phyloP scores from a whole-genome alignment of 2,329 filamentous ascomycete genomes.

The Aspergillus neoniger region DNA sequence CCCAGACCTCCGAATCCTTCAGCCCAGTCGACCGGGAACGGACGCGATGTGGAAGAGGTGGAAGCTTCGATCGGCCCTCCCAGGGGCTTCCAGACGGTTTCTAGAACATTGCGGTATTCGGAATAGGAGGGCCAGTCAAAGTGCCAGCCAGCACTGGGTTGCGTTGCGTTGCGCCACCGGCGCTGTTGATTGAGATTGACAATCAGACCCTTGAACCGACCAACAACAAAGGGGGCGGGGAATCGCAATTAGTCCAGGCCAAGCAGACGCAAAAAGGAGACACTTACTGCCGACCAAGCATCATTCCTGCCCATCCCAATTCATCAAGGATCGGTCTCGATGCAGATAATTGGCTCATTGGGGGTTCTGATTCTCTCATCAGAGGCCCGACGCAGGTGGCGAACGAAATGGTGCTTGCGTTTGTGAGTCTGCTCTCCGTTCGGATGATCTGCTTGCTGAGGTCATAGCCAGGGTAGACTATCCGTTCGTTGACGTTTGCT shows the following conservation, averaged over 20 bases:
- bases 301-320: background rate
- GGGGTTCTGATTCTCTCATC: background rate
- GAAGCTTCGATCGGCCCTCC: constrained; percentile 28
- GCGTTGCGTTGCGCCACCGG: constrained; percentile 21
- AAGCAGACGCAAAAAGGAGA: background rate
- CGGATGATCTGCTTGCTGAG: constrained; percentile 10
- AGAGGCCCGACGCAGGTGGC: background rate
- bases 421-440: background rate
- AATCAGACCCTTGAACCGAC: background rate
- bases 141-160: constrained; percentile 1
- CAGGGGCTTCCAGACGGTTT: constrained; percentile 36
- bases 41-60: constrained; percentile 18
- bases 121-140: constrained; percentile 1
- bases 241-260: background rate
- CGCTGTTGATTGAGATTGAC: background rate
- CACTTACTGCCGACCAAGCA: background rate
- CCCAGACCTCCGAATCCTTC: constrained; percentile 6
- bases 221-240: background rate
- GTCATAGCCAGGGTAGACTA: constrained; percentile 2
- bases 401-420: background rate
- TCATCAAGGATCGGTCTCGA: background rate
- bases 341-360: background rate
- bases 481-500: constrained; percentile 1
- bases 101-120: constrained; percentile 31
- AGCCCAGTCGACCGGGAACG: constrained; percentile 12